Base-by-base conservation (phyloP, 257 asterid genomes). In the Solanum rostratum region DNA sequence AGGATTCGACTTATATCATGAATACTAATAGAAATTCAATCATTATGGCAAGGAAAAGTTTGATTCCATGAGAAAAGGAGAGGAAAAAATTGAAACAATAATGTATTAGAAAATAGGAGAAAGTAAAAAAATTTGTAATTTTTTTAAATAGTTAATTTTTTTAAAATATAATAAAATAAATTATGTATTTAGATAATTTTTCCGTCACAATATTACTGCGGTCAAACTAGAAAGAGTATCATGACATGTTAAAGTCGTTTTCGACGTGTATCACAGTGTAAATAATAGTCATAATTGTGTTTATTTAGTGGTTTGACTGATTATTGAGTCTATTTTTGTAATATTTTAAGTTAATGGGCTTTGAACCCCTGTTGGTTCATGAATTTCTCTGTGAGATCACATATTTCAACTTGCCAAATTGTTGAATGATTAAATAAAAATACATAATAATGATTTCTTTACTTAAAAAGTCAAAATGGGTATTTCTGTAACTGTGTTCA, bases 181-280 rank as follows among this genome's bases (percentile, higher is more conserved):
- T 33, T 33, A 1, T 33, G 39, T 33, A 0, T 33, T 33, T 33
- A 33, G 6, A 33, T 33, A 33, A 33, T 33, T 33, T 1, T 3
- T 33, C 0, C 0, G 6, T 33, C 39, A 1, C 6, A 33, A 0
- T 3, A 0, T 4, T 4, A 33, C 37, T 33, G 4, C 4, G 6
- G 6, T 33, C 39, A 33, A 33, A 33, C 39, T 33, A 33, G 39
- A 33, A 3, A 5, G 37, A 33, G 3, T 33, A 33, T 33, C 37
- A 33, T 33, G 37, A 33, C 39, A 33, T 33, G 39, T 33, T 33
- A 33, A 4, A 33, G 62, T 24, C 43, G 3, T 76, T 29, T 76
- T 76, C 82, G 1, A 49, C 24, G 62, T 76, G 81, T 59, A 24
- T 49, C 43, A 16, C 5, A 24, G 18, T 3, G 27, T 49, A 76